Percentiles rank a stretch among this genome's conserved stretches.
Evolutionary conservation across 345 rosid genomes (phyloP).

Genomic region (Jatropha curcas): DNA sequence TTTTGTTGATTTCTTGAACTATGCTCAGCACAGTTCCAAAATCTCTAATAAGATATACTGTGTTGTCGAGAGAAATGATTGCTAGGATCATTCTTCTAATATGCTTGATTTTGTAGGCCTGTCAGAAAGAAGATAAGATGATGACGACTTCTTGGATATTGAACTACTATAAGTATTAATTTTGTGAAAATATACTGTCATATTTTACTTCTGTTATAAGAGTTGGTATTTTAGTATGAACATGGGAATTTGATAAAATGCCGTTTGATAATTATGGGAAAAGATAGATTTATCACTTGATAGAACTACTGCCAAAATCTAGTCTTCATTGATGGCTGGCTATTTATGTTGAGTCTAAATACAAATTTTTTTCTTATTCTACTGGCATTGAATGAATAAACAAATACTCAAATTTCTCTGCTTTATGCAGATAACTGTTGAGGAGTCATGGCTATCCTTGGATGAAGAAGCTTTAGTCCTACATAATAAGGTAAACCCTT

Average conservation of each 20-base stretch:
- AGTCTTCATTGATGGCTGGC: too few species aligned
- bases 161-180: not conserved
- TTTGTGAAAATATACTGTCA: not conserved
- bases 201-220: not conserved
- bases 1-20: not conserved
- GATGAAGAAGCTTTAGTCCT: slow-evolving; percentile 65
- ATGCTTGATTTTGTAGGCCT: not conserved
- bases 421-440: slow-evolving; percentile 62
- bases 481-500: slow-evolving; percentile 72
- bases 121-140: not conserved
- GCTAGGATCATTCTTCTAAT: not conserved
- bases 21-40: not conserved
- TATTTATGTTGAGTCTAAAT: too few species aligned
- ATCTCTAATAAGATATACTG: not conserved
- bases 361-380: too few species aligned
- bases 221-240: not conserved
- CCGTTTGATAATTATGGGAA: not conserved
- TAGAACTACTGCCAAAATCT: not conserved
- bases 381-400: not conserved
- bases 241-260: not conserved
- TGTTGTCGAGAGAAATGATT: not conserved
- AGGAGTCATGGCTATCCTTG: slow-evolving; percentile 87
- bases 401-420: not conserved
- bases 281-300: not conserved
- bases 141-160: not conserved